Evolutionary conservation across 2,329 filamentous ascomycete species (phyloP), one percentile per base, ranked within the genome.

Genomic region (Colletotrichum tropicicola): DNA sequence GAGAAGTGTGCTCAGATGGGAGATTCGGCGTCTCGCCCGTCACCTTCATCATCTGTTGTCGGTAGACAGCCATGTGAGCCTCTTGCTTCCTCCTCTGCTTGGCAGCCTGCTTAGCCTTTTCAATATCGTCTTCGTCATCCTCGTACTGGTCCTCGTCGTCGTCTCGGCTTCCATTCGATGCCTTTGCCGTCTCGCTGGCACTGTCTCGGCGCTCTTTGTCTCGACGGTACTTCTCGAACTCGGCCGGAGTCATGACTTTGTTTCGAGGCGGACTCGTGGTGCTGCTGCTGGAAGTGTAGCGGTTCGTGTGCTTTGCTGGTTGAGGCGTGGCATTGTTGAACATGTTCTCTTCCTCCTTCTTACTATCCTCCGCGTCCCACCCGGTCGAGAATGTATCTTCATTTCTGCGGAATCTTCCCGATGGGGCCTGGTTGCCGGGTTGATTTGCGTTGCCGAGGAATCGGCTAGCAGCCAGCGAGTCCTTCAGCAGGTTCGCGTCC

Each of bases 11-110:
- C 83, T 25, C 88, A 85, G n/a, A 80, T 73, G 17, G 83, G 43
- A 80, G 78, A 10, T 83, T 77, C 5, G 84, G 76, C 21, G 88
- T 80, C 70, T 95, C 92, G 49, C 94, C 94, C 1, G 93, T 97
- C 28, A 96, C 91, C 79, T 97, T 97, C 92, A 95, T 97, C 94
- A 97, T 97, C 78, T 96, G 92, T 76, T 97, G 94, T 62, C 94
- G 88, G 76, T 97, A 97, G 2, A 97, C 91, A 2, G 93, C 87
- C 83, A 97, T 90, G 75, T 96, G 93, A 12, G 94, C 94, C 77
- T 97, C 93, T 75, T 97, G 94, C 82, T 94, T 96, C 72, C 89
- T 88, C 68, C 94, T 85, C 75, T 96, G 92, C 74, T 90, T 92
- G 17, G 91, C 88, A 48, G 91, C 84, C 73, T 92, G 86, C 73